Conservation (phyloP, 805 yeast genomes). For the Candida lessepsii region DNA sequence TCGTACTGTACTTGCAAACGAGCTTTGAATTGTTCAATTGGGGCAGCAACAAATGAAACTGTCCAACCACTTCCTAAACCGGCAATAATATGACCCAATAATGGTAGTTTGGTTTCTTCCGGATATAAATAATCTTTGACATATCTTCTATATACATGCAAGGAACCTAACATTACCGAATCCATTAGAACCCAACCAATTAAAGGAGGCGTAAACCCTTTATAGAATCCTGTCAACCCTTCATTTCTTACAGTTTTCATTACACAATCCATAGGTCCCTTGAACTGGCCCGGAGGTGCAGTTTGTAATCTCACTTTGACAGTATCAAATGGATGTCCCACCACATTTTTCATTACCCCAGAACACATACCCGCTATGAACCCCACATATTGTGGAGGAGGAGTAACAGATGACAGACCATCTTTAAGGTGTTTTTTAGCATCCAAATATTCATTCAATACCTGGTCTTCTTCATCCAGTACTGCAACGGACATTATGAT, state of each 20-base stretch:
- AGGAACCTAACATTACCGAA: conserved; percentile 82
- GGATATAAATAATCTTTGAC: conserved; percentile 64
- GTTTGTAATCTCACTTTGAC: conserved; percentile 83
- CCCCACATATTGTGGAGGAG: conserved; percentile 62
- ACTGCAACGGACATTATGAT: conserved; percentile 25
- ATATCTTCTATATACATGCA: conserved; percentile 71
- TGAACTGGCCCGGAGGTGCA: conserved; percentile 56
- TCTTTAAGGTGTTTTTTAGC: not conserved
- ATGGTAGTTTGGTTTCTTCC: conserved; percentile 62
- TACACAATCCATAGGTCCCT: conserved; percentile 81
- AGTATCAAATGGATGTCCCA: conserved; percentile 93
- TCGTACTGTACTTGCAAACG: conserved; percentile 88
- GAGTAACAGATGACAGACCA: conserved; percentile 14
- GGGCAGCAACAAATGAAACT: conserved; percentile 93
- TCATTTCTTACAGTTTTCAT: conserved; percentile 68
- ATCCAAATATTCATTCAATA: conserved; percentile 14
- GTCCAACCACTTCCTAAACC: conserved; percentile 88
- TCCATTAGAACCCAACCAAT: conserved; percentile 96
- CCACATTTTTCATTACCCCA: conserved; percentile 83
- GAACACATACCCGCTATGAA: conserved; percentile 87
- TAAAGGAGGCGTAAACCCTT: conserved; percentile 91
- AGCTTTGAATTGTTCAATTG: conserved; percentile 87
- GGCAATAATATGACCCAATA: conserved; percentile 72
- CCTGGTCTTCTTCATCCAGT: conserved; percentile 26
- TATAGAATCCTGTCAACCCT: conserved; percentile 76